Evolutionary conservation across 306 rosid genomes (phyloP), one percentile per base, ranked within the genome.

Genomic region (Vachellia collinsii): DNA sequence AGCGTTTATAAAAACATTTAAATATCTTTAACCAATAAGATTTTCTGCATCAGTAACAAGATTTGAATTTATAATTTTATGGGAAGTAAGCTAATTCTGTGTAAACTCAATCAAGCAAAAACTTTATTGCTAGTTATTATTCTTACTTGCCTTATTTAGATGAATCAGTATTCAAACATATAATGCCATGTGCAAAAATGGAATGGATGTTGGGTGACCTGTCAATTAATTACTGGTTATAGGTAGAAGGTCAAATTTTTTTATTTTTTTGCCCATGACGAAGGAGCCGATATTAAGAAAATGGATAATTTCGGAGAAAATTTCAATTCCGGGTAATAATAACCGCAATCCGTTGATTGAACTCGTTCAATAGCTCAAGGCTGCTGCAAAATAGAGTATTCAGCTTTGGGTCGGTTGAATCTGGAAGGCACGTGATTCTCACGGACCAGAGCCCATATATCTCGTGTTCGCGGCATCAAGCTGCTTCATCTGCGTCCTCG

Each of bases 401-500:
- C n/a, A 12, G 7, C n/a, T 54, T 3, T 17, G n/a, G 0, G 43
- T 74, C n/a, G 23, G 47, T 56, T 56, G 39, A 4, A 3, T 11
- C 20, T 38, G 34, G 22, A 2, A 20, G 3, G 39, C 80, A 37
- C 88, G 79, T 69, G 85, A 17, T 0, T 1, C 0, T 0, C 78
- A 81, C 82, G 44, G 67, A 48, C 75, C n/a, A 8, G 11, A 44
- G 51, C 29, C 20, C 12, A 16, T 38, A 8, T n/a, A 25, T 12
- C 22, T 13, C 37, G 54, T 22, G 46, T 48, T 34, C 62, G 54
- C 9, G 42, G 41, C 36, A 8, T 7, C 23, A 42, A 29, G 41
- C 50, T 48, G 42, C 10, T 22, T 22, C 43, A 11, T 44, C 50
- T n/a, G 41, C 79, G 50, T 47, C 69, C 50, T 75, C 44, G 75